Conservation (phyloP, 768 basidiomycete species). For the Tylopilus rubrobrunneus region DNA sequence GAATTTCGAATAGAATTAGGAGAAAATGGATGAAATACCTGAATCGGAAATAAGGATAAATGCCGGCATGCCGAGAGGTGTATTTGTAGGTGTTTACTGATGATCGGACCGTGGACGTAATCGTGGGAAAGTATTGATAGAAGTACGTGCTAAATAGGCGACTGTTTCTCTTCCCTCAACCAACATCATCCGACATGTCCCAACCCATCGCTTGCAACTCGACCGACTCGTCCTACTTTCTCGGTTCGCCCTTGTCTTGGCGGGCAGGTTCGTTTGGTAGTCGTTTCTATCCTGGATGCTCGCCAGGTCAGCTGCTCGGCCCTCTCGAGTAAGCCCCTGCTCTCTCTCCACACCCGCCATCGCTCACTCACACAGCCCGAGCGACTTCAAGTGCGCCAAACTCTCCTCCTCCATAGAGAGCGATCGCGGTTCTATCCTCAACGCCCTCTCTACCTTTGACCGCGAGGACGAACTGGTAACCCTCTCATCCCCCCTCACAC, state of each 20-base stretch:
- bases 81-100: constrained; percentile 19
- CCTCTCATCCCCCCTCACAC: constrained; percentile 22
- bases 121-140: constrained; percentile 19
- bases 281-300: constrained; percentile 59
- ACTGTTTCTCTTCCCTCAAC: background rate
- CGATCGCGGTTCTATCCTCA: constrained; percentile 56
- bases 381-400: constrained; percentile 45
- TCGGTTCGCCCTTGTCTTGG: constrained; percentile 74
- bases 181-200: constrained; percentile 28
- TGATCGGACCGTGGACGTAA: constrained; percentile 31
- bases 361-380: constrained; percentile 29
- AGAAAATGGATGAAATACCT: no score
- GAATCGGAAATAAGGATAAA: background rate
- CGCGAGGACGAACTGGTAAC: constrained; percentile 67
- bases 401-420: constrained; percentile 55
- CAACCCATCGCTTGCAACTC: constrained; percentile 42
- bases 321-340: constrained; percentile 57
- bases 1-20: no score
- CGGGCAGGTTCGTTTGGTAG: constrained; percentile 62
- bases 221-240: constrained; percentile 55
- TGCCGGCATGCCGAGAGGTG: constrained; percentile 11
- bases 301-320: constrained; percentile 56
- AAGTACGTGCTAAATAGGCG: constrained; percentile 27
- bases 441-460: constrained; percentile 63
- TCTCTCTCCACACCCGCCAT: background rate